Percentiles rank a stretch among this genome's conserved stretches.
Evolutionary conservation across 352 stramenopile species (phyloP).

Genomic region (Phytophthora sp.): DNA sequence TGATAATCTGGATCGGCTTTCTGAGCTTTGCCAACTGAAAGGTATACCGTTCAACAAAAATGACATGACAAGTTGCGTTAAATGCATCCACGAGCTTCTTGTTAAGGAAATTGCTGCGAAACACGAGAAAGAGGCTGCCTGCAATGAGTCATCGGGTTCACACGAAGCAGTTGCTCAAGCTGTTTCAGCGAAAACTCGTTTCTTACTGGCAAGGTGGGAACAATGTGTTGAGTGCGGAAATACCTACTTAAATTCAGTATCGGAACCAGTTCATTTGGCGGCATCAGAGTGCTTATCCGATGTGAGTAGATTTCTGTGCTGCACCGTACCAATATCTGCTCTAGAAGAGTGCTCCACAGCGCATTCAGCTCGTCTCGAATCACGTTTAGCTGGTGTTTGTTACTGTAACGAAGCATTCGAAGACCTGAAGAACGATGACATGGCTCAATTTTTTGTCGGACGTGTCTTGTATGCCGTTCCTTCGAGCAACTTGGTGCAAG

Average conservation of each 20-base stretch:
- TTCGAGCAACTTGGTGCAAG: conserved; percentile 30
- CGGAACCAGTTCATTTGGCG: conserved; percentile 1
- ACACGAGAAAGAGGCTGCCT: neutral
- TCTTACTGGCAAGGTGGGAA: conserved; percentile 40
- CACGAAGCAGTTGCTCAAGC: conserved; percentile 42
- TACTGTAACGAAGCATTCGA: conserved; percentile 36
- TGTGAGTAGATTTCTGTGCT: conserved; percentile 46
- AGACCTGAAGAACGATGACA: conserved; percentile 22
- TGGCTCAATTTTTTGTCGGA: conserved; percentile 48
- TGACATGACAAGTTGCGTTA: conserved; percentile 47
- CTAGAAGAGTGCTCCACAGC: conserved; percentile 38
- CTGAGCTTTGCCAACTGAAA: conserved; percentile 60
- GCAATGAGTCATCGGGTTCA: conserved; percentile 16
- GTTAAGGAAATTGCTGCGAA: conserved; percentile 22
- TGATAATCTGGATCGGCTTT: conserved; percentile 53
- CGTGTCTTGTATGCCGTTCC: conserved; percentile 40
- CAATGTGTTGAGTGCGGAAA: conserved; percentile 19
- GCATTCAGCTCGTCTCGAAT: conserved; percentile 44
- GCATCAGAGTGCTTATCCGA: conserved; percentile 14
- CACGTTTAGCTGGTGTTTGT: conserved; percentile 41
- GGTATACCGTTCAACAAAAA: conserved; percentile 41
- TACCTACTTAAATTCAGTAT: conserved; percentile 10
- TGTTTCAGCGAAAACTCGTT: conserved; percentile 37
- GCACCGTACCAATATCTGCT: conserved; percentile 17
- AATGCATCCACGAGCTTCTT: conserved; percentile 44